Evolutionary conservation across 139 green algal genomes (phyloP).

Genomic region (Tetradesmus lagerheimii): DNA sequence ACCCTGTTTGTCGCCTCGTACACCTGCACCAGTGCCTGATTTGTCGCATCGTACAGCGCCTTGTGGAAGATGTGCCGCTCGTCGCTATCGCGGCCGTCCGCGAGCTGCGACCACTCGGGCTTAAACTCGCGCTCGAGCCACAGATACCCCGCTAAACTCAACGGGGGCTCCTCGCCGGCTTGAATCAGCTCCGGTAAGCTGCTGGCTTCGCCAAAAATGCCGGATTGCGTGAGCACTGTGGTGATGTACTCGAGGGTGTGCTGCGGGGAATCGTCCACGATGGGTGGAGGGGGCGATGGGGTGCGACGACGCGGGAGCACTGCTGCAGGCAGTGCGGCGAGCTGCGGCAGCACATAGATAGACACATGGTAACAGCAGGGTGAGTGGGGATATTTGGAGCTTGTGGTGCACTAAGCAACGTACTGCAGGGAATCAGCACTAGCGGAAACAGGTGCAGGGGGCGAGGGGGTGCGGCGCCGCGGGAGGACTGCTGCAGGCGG

Average conservation of each 20-base stretch:
- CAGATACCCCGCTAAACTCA: neutral
- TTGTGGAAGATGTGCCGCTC: slow-evolving; percentile 43
- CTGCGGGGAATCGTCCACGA: neutral
- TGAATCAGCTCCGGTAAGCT: neutral
- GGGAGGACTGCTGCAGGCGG: neutral
- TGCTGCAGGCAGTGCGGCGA: neutral
- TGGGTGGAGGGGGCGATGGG: neutral
- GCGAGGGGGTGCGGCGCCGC: neutral
- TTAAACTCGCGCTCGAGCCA: slow-evolving; percentile 7
- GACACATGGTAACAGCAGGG: neutral
- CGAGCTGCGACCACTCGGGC: slow-evolving; percentile 11
- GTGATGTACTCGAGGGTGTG: neutral
- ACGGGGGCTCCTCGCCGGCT: neutral
- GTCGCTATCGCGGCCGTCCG: slow-evolving; percentile 9
- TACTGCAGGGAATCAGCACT: too few relatives aligned
- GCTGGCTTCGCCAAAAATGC: neutral
- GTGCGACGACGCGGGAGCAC: neutral
- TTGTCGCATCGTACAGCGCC: slow-evolving; percentile 35
- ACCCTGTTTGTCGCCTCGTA: slow-evolving; percentile 3
- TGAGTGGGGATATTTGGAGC: too few relatives aligned
- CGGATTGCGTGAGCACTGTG: neutral
- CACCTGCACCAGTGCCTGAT: neutral
- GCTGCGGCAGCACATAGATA: neutral
- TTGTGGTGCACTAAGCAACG: too few relatives aligned
- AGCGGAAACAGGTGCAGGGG: neutral